phyloP scores from a whole-genome alignment of 2,329 filamentous ascomycete species.

The Cladophialophora immunda region DNA sequence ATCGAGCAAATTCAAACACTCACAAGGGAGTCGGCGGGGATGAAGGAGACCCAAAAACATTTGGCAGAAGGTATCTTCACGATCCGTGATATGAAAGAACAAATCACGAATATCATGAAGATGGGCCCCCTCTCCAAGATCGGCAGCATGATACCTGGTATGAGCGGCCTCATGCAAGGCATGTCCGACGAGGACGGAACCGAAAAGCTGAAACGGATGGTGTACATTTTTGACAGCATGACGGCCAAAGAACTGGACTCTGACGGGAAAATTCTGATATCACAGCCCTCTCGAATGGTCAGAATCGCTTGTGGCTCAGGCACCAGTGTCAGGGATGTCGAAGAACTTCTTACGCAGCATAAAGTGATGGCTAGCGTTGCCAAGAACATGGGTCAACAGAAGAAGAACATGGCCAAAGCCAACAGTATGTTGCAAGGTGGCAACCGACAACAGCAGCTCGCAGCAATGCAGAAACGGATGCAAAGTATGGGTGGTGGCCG shows the following conservation, averaged over 20 bases:
- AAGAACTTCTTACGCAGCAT: constrained; percentile 96
- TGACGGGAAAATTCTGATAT: constrained; percentile 92
- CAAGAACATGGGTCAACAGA: constrained; percentile 97
- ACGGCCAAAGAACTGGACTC: constrained; percentile 94
- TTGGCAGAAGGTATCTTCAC: constrained; percentile 97
- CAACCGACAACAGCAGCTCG: constrained; percentile 84
- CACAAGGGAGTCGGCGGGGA: constrained; percentile 80
- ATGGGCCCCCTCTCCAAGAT: constrained; percentile 98
- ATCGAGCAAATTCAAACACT: constrained; percentile 96
- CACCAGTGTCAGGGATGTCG: constrained; percentile 89
- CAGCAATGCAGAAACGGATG: constrained; percentile 95
- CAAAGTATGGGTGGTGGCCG: constrained; percentile 86
- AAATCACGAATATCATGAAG: constrained; percentile 98
- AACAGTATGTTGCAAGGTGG: constrained; percentile 92
- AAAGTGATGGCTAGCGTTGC: constrained; percentile 99
- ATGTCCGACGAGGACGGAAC: constrained; percentile 98
- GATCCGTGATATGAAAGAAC: constrained; percentile 90
- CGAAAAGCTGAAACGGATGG: constrained; percentile 94
- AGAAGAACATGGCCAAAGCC: constrained; percentile 96
- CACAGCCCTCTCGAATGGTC: constrained; percentile 92
- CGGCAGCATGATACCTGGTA: constrained; percentile 97
- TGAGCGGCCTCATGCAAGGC: constrained; percentile 85
- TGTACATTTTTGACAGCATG: constrained; percentile 99
- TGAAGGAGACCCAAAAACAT: constrained; percentile 98
- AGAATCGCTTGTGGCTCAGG: constrained; percentile 89